A percentile compares a stretch with the other conserved stretches of the same genome.
Evolutionary conservation across 805 yeast species (phyloP).

Genomic region (Wickerhamomyces pijperi): DNA sequence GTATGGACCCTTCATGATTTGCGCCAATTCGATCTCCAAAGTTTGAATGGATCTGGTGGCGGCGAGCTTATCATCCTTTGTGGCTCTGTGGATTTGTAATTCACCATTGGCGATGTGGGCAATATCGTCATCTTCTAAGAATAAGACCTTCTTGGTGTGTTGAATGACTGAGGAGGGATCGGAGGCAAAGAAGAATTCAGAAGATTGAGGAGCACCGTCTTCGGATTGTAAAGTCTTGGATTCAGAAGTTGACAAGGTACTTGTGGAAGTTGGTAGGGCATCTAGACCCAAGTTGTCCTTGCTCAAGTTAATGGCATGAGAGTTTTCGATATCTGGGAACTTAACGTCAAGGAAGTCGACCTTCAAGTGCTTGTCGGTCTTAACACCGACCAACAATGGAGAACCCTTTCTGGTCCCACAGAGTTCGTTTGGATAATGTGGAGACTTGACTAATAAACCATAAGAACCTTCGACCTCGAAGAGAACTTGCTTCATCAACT

Average conservation of each 20-base stretch:
- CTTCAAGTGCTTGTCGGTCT: constrained; percentile 87
- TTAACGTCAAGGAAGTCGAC: constrained; percentile 98
- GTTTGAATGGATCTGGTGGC: constrained; percentile 94
- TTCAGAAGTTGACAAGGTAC: constrained; percentile 73
- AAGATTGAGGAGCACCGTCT: constrained; percentile 85
- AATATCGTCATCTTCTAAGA: constrained; percentile 95
- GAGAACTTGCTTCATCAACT: constrained; percentile 84
- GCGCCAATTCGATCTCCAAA: constrained; percentile 90
- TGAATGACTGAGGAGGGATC: constrained; percentile 95
- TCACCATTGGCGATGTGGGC: constrained; percentile 98
- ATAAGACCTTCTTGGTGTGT: constrained; percentile 93
- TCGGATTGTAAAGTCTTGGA: constrained; percentile 95
- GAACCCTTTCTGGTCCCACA: constrained; percentile 98
- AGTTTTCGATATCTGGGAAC: constrained; percentile 48
- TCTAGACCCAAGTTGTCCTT: constrained; percentile 19
- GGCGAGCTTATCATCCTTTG: constrained; percentile 79
- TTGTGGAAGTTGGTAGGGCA: constrained; percentile 34
- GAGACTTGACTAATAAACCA: constrained; percentile 86
- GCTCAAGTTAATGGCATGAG: constrained; percentile 17
- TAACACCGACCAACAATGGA: constrained; percentile 93
- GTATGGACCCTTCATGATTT: constrained; percentile 96
- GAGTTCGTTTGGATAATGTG: constrained; percentile 90
- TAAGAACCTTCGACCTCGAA: constrained; percentile 95
- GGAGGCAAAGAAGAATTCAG: constrained; percentile 91
- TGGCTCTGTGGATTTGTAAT: constrained; percentile 94